phyloP scores from a whole-genome alignment of 116 monocot genomes.

The Trichopus zeylanicus region DNA sequence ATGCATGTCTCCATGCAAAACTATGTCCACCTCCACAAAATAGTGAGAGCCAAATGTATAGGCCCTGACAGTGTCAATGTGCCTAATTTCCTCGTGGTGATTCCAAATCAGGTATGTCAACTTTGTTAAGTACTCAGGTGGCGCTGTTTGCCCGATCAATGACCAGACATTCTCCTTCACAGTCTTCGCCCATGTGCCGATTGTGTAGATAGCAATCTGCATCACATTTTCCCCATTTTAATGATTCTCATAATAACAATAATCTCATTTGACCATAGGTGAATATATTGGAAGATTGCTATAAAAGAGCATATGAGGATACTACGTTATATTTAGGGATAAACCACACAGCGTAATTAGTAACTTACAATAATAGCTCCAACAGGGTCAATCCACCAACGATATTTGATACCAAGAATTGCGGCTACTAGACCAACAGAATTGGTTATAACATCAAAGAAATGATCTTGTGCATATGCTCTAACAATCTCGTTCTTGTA shows the following conservation, averaged over 20 bases:
- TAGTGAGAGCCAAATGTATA: slow-evolving; percentile 71
- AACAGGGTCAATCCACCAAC: slow-evolving; percentile 10
- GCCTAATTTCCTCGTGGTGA: slow-evolving; percentile 58
- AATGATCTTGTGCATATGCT: slow-evolving; percentile 13
- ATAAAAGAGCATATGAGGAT: no score
- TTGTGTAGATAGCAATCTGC: slow-evolving; percentile 89
- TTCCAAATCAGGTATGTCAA: slow-evolving; percentile 90
- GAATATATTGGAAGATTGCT: no score
- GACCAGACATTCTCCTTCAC: slow-evolving; percentile 66
- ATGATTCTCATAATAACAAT: no score
- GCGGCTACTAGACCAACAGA: not conserved
- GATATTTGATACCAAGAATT: not conserved
- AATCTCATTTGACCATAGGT: no score
- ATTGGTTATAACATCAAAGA: slow-evolving; percentile 12
- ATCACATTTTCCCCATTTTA: no score
- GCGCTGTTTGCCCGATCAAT: slow-evolving; percentile 63
- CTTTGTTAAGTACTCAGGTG: slow-evolving; percentile 66
- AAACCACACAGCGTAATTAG: not conserved
- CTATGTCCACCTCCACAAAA: slow-evolving; percentile 89
- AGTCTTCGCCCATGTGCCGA: slow-evolving; percentile 63
- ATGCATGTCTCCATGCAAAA: slow-evolving; percentile 55
- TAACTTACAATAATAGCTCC: slow-evolving; percentile 31
- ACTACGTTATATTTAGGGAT: no score
- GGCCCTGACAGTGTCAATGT: slow-evolving; percentile 84
- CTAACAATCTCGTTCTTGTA: slow-evolving; percentile 6